Evolutionary conservation across 1,284 basidiomycete species (phyloP), one percentile per base, ranked within the genome.

Genomic region (Ceratobasidium sp.): DNA sequence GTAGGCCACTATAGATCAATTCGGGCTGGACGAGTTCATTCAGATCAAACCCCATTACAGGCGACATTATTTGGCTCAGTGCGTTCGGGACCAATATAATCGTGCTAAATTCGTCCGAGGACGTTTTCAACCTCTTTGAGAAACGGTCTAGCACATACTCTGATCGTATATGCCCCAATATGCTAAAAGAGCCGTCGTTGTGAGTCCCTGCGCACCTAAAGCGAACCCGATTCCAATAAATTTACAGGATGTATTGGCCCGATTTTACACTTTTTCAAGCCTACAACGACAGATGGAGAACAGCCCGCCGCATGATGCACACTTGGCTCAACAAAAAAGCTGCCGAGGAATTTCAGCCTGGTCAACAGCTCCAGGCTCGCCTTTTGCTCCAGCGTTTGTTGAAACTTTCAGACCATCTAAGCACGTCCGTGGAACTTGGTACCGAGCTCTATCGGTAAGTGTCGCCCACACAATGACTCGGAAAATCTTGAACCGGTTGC

Each of bases 141-240:
- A 83, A 81, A 73, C 79, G 82, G 9, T 83, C 83, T 0, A 79
- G 81, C 0, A 82, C 81, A 7, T 85, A 85, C 79, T 87, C 83
- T 6, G 80, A 80, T 63, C 80, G 85, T 69, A 46, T 75, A 78
- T 49, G 76, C 0, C 53, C 78, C 63, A 65, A 77, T 1, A 78
- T 81, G 79, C 54, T 79, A 11, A 48, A 74, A 19, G 78, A 77
- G 8, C 56, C 74, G 63, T 75, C 51, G 0, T 31, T 72, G 43
- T 72, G 29, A 14, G 62, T 59, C 6, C 0, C 31, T 46, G 13
- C 27, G 37, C 4, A 13, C 1, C n/a, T 3, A 27, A 27, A 27
- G 19, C 41, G 29, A 16, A 22, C 9, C 22, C 16, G 8, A 24
- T 27, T 0, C 22, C 29, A 14, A 19, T n/a, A 6, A 29, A 1